Conservation (phyloP, 2,329 filamentous ascomycete species). For the Botrytis pseudocinerea region DNA sequence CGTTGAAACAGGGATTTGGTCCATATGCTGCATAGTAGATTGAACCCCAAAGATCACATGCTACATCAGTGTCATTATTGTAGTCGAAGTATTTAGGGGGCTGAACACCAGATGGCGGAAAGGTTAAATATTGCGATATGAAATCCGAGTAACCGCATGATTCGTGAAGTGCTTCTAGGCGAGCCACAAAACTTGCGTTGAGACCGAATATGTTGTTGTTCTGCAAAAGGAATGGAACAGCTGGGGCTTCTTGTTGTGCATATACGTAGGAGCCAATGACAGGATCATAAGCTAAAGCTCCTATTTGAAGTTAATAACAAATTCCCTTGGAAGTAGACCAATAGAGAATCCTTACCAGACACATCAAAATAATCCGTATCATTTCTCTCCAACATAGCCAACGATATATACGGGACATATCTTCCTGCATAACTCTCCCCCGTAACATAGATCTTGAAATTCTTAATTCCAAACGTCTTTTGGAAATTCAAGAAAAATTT, state of each 20-base stretch:
- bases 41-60: background rate
- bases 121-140: background rate
- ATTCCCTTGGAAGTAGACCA: background rate
- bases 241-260: constrained; percentile 39
- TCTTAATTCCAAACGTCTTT: constrained; percentile 53
- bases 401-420: background rate
- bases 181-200: background rate
- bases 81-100: background rate
- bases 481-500: constrained; percentile 57
- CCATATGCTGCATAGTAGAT: constrained; percentile 33
- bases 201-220: background rate
- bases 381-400: background rate
- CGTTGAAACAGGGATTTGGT: constrained; percentile 52
- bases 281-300: constrained; percentile 34
- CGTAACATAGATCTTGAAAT: constrained; percentile 55
- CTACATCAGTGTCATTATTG: background rate
- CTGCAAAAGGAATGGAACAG: constrained; percentile 45
- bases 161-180: background rate
- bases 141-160: background rate
- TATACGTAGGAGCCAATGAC: constrained; percentile 28
- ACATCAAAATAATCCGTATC: background rate
- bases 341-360: background rate
- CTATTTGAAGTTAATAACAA: constrained; percentile 3
- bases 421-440: constrained; percentile 51
- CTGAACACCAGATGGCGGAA: background rate